Evolutionary conservation across 2,329 filamentous ascomycete genomes (phyloP), one percentile per base, ranked within the genome.

Genomic region (Diaporthe aspalathi): DNA sequence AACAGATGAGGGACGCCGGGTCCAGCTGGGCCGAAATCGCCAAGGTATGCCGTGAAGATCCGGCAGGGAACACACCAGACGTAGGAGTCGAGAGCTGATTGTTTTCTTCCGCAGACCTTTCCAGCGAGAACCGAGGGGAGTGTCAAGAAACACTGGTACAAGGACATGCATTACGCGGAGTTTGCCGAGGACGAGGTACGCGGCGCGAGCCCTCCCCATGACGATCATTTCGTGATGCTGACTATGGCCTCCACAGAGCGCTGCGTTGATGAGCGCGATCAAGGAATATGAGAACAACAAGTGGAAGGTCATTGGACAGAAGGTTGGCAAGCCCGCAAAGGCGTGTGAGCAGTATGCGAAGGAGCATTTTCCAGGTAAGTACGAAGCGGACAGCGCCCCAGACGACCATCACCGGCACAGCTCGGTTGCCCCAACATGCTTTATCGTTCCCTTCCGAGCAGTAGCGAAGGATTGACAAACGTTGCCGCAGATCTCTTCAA

Each of bases 61-160:
- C 20, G 43, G 29, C 20, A 3, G n/a, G 43, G 29, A 17, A 47
- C 57, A 24, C n/a, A 24, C 27, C 7, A 2, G 9, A 14, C 12
- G 16, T 35, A 5, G 20, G 35, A 14, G 5, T 24, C n/a, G 5
- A 16, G 27, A 50, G 22, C 62, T 77, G 54, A 80, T n/a, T 12
- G 29, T 74, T 29, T 20, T 6, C n/a, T 22, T 11, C 67, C 11
- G 56, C 75, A 97, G 93, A 95, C 93, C 2, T 99, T 99, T 80
- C 95, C 96, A 14, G 91, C 90, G 29, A 89, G 96, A 78, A 99
- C 96, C 52, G 96, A 99, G 83, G 96, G 96, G 9, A 98, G 95
- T 78, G 96, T 99, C 27, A 99, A 98, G 87, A 99, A 98, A 84
- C 96, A 99, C 81, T 99, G 96, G 95, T 98, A 99, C 83, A 98